These are phyloP conservation scores for Aspergillus felis DNA, from an alignment of 2,329 filamentous ascomycete species.

Conservation along the genomic window DNA sequence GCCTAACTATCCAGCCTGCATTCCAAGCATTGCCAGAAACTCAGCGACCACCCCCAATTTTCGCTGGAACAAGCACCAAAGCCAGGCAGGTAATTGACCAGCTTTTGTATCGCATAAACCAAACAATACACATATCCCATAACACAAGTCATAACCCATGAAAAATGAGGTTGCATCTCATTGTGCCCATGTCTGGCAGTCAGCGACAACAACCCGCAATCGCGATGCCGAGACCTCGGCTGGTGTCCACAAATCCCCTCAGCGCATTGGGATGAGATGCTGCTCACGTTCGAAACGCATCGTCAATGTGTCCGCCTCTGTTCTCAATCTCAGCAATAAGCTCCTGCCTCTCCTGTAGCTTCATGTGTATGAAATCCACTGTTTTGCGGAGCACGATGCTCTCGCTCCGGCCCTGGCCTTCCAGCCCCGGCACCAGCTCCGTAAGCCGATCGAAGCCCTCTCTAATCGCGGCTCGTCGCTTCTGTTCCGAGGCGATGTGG, in stretches of 20 bases:
- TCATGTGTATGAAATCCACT: constrained; percentile 60
- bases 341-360: constrained; percentile 56
- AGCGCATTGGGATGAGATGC: background rate
- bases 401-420: constrained; percentile 80
- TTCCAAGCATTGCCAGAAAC: too few species aligned
- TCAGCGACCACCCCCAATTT: background rate
- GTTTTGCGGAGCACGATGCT: constrained; percentile 74
- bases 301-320: constrained; percentile 53
- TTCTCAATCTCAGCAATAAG: constrained; percentile 58
- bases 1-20: background rate
- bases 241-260: background rate
- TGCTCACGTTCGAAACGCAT: constrained; percentile 30
- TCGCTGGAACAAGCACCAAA: background rate
- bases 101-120: background rate
- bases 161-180: background rate
- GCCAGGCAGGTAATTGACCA: background rate
- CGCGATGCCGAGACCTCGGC: background rate
- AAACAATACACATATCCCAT: background rate
- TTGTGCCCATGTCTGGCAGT: background rate
- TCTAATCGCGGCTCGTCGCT: constrained; percentile 70
- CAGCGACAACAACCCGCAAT: background rate
- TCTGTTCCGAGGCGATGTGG: constrained; percentile 64
- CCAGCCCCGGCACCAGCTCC: constrained; percentile 72
- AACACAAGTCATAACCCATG: background rate
- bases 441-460: constrained; percentile 80